Evolutionary conservation across 1,139 yeast genomes (phyloP).

Genomic region (Arxiozyma bovina): DNA sequence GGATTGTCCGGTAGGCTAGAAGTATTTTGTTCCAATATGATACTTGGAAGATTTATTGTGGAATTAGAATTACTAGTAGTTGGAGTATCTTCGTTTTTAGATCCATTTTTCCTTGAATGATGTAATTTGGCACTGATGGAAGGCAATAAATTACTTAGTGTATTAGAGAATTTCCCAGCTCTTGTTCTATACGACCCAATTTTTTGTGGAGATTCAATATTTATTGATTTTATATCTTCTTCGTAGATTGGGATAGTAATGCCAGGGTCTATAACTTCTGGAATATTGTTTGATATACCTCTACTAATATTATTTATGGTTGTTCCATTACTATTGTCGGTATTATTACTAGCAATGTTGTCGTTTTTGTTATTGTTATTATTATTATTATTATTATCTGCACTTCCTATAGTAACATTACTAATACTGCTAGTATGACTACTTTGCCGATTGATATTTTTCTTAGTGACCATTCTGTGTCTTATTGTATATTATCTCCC

Average conservation of each 20-base stretch:
- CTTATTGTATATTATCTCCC: background rate
- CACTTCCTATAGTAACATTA: background rate
- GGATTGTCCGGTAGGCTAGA: background rate
- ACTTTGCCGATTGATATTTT: background rate
- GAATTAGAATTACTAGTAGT: conserved; percentile 3
- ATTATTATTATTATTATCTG: background rate
- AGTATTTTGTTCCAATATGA: background rate
- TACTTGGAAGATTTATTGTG: conserved; percentile 1
- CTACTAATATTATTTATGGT: background rate
- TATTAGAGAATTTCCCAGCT: conserved; percentile 30
- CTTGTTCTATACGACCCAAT: conserved; percentile 27
- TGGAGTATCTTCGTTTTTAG: conserved; percentile 6
- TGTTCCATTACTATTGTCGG: background rate
- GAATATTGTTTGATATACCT: conserved; percentile 18
- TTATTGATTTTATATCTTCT: conserved; percentile 13
- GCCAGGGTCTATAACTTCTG: conserved; percentile 30
- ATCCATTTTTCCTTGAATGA: conserved; percentile 23
- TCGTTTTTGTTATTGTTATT: background rate
- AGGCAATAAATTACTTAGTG: conserved; percentile 28
- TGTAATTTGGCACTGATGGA: conserved; percentile 30
- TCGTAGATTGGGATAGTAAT: conserved; percentile 30
- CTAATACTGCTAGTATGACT: background rate
- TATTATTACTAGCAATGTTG: background rate
- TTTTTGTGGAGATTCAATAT: conserved; percentile 21
- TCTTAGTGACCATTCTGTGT: background rate